These are phyloP conservation scores for Craspedostauros australis DNA, from an alignment of 108 stramenopile species.

Conservation along the genomic window DNA sequence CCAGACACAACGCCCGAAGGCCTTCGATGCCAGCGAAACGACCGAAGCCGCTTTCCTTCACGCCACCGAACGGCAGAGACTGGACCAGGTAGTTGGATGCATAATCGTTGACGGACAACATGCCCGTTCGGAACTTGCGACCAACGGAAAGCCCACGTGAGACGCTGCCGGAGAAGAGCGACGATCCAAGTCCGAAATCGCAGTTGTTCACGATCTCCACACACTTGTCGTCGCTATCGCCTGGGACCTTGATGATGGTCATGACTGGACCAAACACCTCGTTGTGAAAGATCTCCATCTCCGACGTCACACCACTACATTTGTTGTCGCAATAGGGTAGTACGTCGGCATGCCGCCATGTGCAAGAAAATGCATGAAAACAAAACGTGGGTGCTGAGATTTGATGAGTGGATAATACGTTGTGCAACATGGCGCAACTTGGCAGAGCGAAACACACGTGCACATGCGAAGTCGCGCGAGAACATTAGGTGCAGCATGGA, in stretches of 20 bases:
- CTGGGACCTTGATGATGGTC: conserved; percentile 87
- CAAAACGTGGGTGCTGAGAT: neutral
- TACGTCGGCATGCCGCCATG: neutral
- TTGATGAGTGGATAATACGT: neutral
- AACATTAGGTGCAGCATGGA: neutral
- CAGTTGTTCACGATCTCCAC: conserved; percentile 82
- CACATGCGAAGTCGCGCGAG: no score
- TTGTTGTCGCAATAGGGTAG: no score
- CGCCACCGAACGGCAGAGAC: conserved; percentile 96
- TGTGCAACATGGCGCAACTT: no score
- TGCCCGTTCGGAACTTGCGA: conserved; percentile 84
- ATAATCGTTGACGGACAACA: conserved; percentile 98
- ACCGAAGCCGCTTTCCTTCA: conserved; percentile 95
- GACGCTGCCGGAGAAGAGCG: conserved; percentile 76
- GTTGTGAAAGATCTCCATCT: conserved; percentile 92
- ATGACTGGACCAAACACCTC: conserved; percentile 99
- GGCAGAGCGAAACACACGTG: no score
- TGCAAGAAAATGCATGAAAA: neutral
- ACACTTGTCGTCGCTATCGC: conserved; percentile 79
- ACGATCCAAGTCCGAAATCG: conserved; percentile 89
- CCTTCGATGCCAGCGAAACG: conserved; percentile 98
- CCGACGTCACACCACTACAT: conserved; percentile 80
- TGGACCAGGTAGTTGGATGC: conserved; percentile 95
- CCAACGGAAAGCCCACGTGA: conserved; percentile 78
- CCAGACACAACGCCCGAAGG: conserved; percentile 90